Evolutionary conservation across 1,284 basidiomycete genomes (phyloP).

Genomic region (Laetiporus sulphureus): DNA sequence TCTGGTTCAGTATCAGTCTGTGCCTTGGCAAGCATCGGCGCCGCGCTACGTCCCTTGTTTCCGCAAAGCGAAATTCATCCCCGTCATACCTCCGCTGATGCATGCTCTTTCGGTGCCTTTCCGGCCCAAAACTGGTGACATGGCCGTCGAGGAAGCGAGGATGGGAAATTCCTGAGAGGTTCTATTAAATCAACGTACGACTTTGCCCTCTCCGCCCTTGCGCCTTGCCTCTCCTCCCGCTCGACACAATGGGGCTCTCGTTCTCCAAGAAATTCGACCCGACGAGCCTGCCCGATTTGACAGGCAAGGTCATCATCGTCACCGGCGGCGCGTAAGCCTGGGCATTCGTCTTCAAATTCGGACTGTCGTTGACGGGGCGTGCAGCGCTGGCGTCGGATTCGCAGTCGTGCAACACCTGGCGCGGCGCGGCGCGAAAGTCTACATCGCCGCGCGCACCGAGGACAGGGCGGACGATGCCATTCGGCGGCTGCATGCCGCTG

Average conservation of each 20-base stretch:
- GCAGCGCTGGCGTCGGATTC: conserved; percentile 34
- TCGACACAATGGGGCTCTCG: conserved; percentile 13
- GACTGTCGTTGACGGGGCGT: conserved; percentile 20
- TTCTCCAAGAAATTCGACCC: conserved; percentile 19
- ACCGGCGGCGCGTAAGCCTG: conserved; percentile 34
- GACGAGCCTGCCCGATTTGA: conserved; percentile 27
- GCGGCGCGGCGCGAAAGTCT: conserved; percentile 37
- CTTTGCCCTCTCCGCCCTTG: too few species aligned
- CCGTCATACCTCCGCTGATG: conserved; percentile 6
- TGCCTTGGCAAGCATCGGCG: not conserved
- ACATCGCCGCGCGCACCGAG: conserved; percentile 34
- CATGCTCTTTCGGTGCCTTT: not conserved
- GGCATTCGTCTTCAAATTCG: conserved; percentile 9
- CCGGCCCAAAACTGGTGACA: not conserved
- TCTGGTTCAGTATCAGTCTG: not conserved
- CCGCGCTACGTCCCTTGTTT: not conserved
- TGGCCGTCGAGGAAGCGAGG: not conserved
- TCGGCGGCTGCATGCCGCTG: conserved; percentile 27
- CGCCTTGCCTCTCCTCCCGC: too few species aligned
- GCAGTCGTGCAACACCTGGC: conserved; percentile 32
- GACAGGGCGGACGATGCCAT: conserved; percentile 33
- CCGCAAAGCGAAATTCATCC: too few species aligned
- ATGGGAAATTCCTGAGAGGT: conserved; percentile 4
- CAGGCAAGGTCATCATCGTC: conserved; percentile 33
- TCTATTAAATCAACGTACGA: not conserved